Evolutionary conservation across 2,329 filamentous ascomycete genomes (phyloP).

Genomic region (Thelonectria rubi): DNA sequence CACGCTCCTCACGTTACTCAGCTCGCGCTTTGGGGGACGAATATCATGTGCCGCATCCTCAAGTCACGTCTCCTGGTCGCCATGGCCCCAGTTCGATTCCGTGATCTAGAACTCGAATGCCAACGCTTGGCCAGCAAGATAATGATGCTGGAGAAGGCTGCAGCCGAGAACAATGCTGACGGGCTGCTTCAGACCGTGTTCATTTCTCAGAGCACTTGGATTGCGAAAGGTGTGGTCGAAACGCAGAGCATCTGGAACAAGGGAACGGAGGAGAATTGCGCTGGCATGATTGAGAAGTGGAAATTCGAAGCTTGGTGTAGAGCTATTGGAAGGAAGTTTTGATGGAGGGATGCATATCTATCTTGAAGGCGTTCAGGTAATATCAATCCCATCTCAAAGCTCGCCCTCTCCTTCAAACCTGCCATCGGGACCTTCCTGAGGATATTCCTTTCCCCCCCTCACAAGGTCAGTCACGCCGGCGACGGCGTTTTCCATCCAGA

Average conservation of each 20-base stretch:
- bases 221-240: conserved; percentile 17
- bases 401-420: neutral
- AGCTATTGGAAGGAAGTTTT: conserved; percentile 21
- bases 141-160: conserved; percentile 1
- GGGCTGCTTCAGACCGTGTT: conserved; percentile 11
- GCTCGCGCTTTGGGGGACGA: conserved; percentile 19
- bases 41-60: conserved; percentile 22
- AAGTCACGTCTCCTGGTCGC: conserved; percentile 19
- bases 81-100: conserved; percentile 10
- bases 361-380: neutral
- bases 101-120: conserved; percentile 14
- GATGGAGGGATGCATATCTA: neutral
- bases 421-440: conserved; percentile 56
- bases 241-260: conserved; percentile 13
- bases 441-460: conserved; percentile 23
- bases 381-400: neutral
- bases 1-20: neutral
- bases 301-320: conserved; percentile 23
- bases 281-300: conserved; percentile 20
- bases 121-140: conserved; percentile 14
- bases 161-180: neutral
- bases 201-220: conserved; percentile 23
- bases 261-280: neutral
- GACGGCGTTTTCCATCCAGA: conserved; percentile 26
- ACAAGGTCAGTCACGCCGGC: conserved; percentile 22